Evolutionary conservation across 495 filamentous ascomycete species (phyloP), one percentile per base, ranked within the genome.

Genomic region (Lichenothelia convexa): DNA sequence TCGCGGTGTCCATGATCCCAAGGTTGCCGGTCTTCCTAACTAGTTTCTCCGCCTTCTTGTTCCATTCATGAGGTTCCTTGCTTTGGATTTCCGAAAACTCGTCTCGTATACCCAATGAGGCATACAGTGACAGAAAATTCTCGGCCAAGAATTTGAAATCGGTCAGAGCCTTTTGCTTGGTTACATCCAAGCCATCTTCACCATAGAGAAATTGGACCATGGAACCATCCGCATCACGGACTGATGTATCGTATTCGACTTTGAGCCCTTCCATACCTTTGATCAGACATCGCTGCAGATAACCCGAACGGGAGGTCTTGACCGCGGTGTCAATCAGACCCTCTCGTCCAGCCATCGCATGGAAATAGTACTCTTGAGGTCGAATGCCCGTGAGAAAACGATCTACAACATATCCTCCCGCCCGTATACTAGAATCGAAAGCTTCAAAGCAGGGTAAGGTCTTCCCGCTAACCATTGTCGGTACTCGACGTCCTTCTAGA

Each of bases 281-380:
- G 58, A 95, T 89, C 45, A 99, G 59, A 67, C 91, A 99, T 54
- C 91, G 78, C 54, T 99, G 91, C 41, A 99, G 59, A 51, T 99
- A 99, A 47, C 91, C 91, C 24, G 86, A 94, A 45, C 87, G 71
- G 24, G 85, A 87, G 3, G 91, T 99, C 62, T 99, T 99, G 46
- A 99, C 91, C 39, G 91, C 91, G 27, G 91, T 99, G 69, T 99
- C 91, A 59, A 99, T 95, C 46, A 99, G 64, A 63, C 91, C 91
- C 64, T 99, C 91, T 58, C 91, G 73, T 52, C 91, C 91, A 47
- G 87, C 87, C 91, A 99, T 99, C 51, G 87, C 81, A 71, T 99
- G 91, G 70, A 99, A 99, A 59, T 82, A 99, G 56, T 91, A 95
- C 54, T 95, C 91, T 53, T 99, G 91, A 18, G 91, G 91, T 39